Evolutionary conservation across 257 asterid genomes (phyloP), one percentile per base, ranked within the genome.

Genomic region (Solanum commersonii): DNA sequence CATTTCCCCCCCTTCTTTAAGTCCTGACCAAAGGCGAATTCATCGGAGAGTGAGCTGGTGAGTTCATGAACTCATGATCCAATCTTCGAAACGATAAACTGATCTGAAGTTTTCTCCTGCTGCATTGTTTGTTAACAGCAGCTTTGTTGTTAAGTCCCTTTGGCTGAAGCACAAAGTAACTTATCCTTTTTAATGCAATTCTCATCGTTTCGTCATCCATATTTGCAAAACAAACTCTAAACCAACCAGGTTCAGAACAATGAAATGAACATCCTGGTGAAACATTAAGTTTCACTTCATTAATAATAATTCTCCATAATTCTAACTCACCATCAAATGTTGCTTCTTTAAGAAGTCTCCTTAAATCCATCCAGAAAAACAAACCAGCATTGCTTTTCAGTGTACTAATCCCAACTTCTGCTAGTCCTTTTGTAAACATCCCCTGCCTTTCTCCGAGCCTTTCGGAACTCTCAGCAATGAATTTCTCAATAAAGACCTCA

Each of bases 171-270:
- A 94, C 97, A 84, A 95, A 94, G 70, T 90, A 90, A 3, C 71
- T 89, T 38, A 96, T 96, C 87, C 98, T 92, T 11, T 52, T 87
- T 15, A 96, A 70, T 0, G 98, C 98, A 31, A 89, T 89, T 83
- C 37, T 87, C 92, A 89, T 78, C 2, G 92, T 91, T 67, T 95
- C 98, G 3, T 94, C 96, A 3, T 95, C 97, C 98, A 96, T 96
- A 16, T 96, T 96, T 0, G 97, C 99, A 10, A 93, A 95, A 88
- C 98, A 96, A 4, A 95, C 99, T 2, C 99, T 77, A 42, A 96
- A 96, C 98, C 98, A 96, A 9, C 99, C 98, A 0, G 99, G 92
- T 91, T 96, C 97, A 2, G 92, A 87, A 90, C 98, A 95, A 46
- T 95, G 98, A 87, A 95, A 96, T 2, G 98, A 94, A 0, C 88